phyloP scores from a whole-genome alignment of 805 yeast genomes.

The Candida yuanshanica region DNA sequence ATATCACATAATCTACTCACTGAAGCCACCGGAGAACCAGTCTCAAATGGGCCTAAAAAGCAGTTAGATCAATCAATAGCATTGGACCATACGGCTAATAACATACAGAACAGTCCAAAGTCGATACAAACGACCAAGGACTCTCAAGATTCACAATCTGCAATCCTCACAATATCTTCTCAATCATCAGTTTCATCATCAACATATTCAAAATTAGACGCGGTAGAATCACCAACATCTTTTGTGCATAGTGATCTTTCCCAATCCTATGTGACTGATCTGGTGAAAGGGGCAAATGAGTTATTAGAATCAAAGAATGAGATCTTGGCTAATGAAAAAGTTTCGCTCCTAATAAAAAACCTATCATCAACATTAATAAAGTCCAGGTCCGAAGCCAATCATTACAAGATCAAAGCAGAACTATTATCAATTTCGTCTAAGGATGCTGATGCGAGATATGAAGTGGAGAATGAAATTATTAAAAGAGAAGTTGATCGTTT shows the following conservation, averaged over 20 bases:
- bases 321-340: constrained; percentile 1
- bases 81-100: background rate
- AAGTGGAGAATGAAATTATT: constrained; percentile 40
- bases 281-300: constrained; percentile 4
- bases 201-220: background rate
- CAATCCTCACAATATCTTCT: constrained; percentile 4
- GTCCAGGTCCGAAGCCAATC: constrained; percentile 27
- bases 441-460: constrained; percentile 39
- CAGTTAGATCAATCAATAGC: background rate
- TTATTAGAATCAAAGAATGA: background rate
- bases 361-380: constrained; percentile 20
- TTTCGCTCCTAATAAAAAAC: constrained; percentile 10
- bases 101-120: constrained; percentile 7
- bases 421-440: constrained; percentile 37
- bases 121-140: background rate
- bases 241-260: background rate
- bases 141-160: background rate
- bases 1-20: background rate
- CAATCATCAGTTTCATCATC: constrained; percentile 8
- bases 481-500: constrained; percentile 43
- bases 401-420: constrained; percentile 32
- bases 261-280: constrained; percentile 1
- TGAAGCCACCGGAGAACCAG: background rate
- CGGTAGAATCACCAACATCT: background rate
- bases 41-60: background rate